Conservation (phyloP, 148 eudicot species). For the Suaeda aralocaspica region DNA sequence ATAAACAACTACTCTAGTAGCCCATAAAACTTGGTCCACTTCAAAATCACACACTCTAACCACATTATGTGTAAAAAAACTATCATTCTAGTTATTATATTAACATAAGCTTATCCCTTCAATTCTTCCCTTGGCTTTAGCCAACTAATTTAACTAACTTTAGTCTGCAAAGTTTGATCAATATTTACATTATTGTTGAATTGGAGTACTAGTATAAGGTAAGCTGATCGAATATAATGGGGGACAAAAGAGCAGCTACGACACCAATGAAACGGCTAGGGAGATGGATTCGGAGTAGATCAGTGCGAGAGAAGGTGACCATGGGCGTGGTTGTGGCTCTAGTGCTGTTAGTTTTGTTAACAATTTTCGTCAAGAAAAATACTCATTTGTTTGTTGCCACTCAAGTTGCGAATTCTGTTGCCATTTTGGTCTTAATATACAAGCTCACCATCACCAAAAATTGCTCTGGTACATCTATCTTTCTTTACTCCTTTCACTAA, state of each 20-base stretch:
- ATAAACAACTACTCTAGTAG: neutral
- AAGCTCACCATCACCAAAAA: conserved; percentile 65
- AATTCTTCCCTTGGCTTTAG: neutral
- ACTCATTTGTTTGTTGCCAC: conserved; percentile 53
- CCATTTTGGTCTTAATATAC: conserved; percentile 59
- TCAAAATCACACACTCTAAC: neutral
- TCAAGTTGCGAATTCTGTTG: conserved; percentile 53
- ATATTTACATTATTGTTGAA: neutral
- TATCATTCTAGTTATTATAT: neutral
- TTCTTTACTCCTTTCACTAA: neutral
- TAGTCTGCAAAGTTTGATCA: neutral
- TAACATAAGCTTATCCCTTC: no score
- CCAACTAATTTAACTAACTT: neutral
- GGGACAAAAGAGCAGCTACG: conserved; percentile 43
- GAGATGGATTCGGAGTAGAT: conserved; percentile 56
- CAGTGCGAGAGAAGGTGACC: conserved; percentile 47
- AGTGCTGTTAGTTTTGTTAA: conserved; percentile 39
- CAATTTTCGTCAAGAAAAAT: conserved; percentile 30
- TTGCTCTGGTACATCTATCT: conserved; percentile 52
- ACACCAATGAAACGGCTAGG: conserved; percentile 43
- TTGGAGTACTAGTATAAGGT: neutral
- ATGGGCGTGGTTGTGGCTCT: conserved; percentile 37
- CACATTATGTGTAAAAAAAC: conserved; percentile 4
- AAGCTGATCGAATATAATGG: conserved; percentile 31
- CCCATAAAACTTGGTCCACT: neutral